These are phyloP conservation scores for Stygiomarasmius scandens DNA, from an alignment of 1,284 basidiomycete genomes.

Conservation along the genomic window DNA sequence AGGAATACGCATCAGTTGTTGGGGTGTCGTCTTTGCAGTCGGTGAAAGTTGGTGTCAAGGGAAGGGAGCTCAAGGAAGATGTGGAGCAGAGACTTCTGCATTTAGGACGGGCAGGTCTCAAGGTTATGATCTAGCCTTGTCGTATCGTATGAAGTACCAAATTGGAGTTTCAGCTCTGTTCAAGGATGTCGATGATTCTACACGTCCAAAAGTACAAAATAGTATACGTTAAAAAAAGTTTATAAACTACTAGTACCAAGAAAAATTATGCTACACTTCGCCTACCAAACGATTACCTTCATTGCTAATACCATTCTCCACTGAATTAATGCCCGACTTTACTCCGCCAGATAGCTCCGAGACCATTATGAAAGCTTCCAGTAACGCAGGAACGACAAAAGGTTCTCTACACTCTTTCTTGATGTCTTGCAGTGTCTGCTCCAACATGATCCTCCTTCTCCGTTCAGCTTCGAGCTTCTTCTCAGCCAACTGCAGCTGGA, in stretches of 20 bases:
- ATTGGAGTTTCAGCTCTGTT: too few species aligned
- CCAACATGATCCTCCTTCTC: slow-evolving; percentile 33
- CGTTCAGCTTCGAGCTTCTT: slow-evolving; percentile 35
- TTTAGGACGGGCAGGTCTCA: background rate
- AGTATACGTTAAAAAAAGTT: too few species aligned
- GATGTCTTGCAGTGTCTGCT: slow-evolving; percentile 40
- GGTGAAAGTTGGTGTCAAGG: background rate
- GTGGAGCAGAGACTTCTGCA: background rate
- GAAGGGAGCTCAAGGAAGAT: background rate
- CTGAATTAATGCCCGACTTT: too few species aligned
- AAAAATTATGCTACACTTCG: too few species aligned
- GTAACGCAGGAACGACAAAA: slow-evolving; percentile 50
- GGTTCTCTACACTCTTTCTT: slow-evolving; percentile 44
- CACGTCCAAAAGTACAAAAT: too few species aligned
- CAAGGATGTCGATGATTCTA: too few species aligned
- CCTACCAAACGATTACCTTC: too few species aligned
- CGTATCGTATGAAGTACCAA: too few species aligned
- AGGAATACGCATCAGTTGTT: background rate
- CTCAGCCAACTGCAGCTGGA: slow-evolving; percentile 20
- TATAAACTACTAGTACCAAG: too few species aligned
- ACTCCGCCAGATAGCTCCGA: slow-evolving; percentile 6
- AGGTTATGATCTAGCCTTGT: background rate
- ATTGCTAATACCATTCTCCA: too few species aligned
- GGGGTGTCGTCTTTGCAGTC: background rate
- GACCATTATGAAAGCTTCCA: slow-evolving; percentile 43